Conservation (phyloP, 202 grass and related monocot genomes). For the Tripidium arundinaceum region DNA sequence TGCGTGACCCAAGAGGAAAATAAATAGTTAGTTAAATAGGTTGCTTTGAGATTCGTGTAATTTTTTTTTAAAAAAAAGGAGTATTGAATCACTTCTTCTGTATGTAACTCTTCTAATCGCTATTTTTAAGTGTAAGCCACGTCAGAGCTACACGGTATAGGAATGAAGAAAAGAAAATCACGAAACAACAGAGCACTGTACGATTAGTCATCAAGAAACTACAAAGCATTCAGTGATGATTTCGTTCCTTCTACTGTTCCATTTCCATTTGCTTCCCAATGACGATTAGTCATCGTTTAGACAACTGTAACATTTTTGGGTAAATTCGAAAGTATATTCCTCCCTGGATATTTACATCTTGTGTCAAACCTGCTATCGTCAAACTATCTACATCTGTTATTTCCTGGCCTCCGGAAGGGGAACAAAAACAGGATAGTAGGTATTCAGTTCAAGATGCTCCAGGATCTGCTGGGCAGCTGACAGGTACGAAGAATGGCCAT, state of each 20-base stretch:
- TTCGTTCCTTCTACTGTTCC: background rate
- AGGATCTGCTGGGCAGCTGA: slow-evolving; percentile 50
- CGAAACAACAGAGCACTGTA: no score
- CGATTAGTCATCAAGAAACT: background rate
- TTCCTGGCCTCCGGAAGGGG: background rate
- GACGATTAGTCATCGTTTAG: background rate
- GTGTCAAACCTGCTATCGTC: background rate
- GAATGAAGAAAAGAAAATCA: no score
- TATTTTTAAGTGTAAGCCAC: no score
- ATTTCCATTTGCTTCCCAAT: background rate
- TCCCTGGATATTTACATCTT: background rate
- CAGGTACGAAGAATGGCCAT: slow-evolving; percentile 82
- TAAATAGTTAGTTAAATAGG: no score
- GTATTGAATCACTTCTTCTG: no score
- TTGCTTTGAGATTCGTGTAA: no score
- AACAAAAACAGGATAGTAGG: slow-evolving; percentile 73
- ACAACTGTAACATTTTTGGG: background rate
- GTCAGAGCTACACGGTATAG: no score
- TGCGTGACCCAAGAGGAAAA: no score
- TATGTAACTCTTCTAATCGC: no score
- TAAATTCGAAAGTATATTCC: background rate
- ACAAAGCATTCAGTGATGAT: background rate
- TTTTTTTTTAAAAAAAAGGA: no score
- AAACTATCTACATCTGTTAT: slow-evolving; percentile 11
- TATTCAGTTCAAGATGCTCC: slow-evolving; percentile 73